Percentiles rank a stretch among this genome's conserved stretches.
Conservation (phyloP, 345 rosid genomes). For the Rhodamnia argentea region DNA sequence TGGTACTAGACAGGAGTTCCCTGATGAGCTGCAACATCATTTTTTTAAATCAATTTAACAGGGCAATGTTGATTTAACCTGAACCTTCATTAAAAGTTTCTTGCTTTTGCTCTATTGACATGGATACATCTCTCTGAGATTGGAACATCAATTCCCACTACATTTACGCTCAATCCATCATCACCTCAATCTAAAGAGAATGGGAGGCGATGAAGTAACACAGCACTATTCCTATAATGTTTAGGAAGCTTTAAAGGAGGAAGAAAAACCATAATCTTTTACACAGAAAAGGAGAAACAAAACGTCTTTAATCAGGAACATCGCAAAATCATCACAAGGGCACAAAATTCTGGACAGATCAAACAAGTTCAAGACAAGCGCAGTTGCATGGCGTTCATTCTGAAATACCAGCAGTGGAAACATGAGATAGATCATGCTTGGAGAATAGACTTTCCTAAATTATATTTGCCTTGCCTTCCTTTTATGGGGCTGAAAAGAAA, state of each 20-base stretch:
- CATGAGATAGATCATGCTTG: not conserved
- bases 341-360: not conserved
- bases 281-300: not conserved
- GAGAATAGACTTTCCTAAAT: not conserved
- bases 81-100: not conserved
- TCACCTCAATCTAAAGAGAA: not conserved
- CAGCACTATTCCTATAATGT: not conserved
- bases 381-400: not conserved
- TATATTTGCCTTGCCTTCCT: not conserved
- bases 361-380: not conserved
- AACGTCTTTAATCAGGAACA: not conserved
- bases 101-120: not conserved
- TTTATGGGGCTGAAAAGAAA: not conserved
- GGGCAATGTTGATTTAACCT: not conserved
- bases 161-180: not conserved
- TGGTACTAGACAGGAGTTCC: not conserved
- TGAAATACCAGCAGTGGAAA: not conserved
- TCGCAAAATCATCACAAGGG: not conserved
- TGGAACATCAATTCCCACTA: not conserved
- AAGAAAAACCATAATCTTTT: not conserved
- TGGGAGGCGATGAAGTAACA: not conserved
- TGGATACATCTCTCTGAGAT: not conserved
- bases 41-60: not conserved
- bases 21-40: not conserved
- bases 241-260: not conserved